Conservation (phyloP, 306 rosid genomes). For the peach (Prunus persica) region DNA sequence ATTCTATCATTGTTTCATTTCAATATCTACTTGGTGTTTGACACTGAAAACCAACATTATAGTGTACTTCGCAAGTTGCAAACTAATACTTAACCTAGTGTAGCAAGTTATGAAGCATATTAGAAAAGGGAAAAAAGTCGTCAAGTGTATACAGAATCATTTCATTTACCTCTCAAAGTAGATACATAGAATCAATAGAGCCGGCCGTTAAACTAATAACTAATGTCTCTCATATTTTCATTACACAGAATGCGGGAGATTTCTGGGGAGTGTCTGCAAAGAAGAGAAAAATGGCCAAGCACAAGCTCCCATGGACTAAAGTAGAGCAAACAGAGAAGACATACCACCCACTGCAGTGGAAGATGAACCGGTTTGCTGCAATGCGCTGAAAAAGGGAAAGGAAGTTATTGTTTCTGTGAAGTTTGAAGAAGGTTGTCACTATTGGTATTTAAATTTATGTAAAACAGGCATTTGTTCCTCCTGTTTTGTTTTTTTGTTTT, state of each 20-base stretch:
- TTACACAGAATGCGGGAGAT: conserved; percentile 51
- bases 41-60: conserved; percentile 1
- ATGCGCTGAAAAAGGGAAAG: conserved; percentile 37
- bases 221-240: conserved; percentile 2
- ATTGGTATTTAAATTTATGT: conserved; percentile 7
- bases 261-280: conserved; percentile 58
- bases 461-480: conserved; percentile 10
- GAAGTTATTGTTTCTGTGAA: background rate
- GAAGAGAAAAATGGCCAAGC: conserved; percentile 56
- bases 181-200: background rate
- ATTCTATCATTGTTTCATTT: background rate
- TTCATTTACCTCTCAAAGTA: background rate
- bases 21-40: background rate
- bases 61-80: background rate
- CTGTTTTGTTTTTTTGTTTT: background rate
- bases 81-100: background rate
- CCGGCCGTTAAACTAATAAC: background rate
- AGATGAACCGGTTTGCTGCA: conserved; percentile 58
- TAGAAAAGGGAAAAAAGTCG: background rate
- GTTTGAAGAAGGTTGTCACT: conserved; percentile 18
- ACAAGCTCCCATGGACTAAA: conserved; percentile 69
- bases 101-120: background rate
- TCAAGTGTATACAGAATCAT: background rate
- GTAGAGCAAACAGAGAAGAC: conserved; percentile 36
- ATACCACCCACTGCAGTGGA: conserved; percentile 41